Evolutionary conservation across 1,284 basidiomycete genomes (phyloP), one percentile per base, ranked within the genome.

Genomic region (Trichosporon sp.): DNA sequence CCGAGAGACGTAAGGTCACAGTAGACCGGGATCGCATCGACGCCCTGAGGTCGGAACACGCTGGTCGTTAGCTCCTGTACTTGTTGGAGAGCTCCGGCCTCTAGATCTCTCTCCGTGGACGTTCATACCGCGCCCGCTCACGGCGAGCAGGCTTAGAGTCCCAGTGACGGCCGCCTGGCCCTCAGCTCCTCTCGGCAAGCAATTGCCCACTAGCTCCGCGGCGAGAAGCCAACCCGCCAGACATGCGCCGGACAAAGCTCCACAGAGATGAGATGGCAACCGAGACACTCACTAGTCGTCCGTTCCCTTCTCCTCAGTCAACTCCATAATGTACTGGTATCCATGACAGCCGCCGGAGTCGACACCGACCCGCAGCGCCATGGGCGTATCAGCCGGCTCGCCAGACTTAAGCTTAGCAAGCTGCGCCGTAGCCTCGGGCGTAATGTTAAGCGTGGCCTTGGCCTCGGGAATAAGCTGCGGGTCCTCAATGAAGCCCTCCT

Each of bases 321-420:
- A 67, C 40, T 82, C 81, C 78, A 85, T 83, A 62, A 82, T 84
- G 74, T 85, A 85, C 67, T 85, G 84, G 69, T 85, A 85, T 4
- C 84, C 84, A 68, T 85, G 84, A 73, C 84, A 85, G 27, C 84
- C 84, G 16, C 84, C 84, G 14, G 80, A 81, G 66, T 85, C 84
- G 23, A 85, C 84, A 0, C 80, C 78, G 14, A 85, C 78, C 31
- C 84, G 73, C 13, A 85, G 70, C 0, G 81, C 82, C 9, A 84
- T 69, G 11, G 74, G 69, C 0, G 71, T 63, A 33, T 74, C 74
- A 34, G 70, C 62, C 5, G 78, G 73, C 64, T 84, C 83, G 34
- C 75, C 65, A 27, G 79, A 64, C 14, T 77, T 74, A 32, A 82
- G 80, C 46, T 63, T 65, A 16, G 65, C 67, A 25, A 82, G 69